Conservation (phyloP, 2,329 filamentous ascomycete genomes). For the Claviceps digitariae region DNA sequence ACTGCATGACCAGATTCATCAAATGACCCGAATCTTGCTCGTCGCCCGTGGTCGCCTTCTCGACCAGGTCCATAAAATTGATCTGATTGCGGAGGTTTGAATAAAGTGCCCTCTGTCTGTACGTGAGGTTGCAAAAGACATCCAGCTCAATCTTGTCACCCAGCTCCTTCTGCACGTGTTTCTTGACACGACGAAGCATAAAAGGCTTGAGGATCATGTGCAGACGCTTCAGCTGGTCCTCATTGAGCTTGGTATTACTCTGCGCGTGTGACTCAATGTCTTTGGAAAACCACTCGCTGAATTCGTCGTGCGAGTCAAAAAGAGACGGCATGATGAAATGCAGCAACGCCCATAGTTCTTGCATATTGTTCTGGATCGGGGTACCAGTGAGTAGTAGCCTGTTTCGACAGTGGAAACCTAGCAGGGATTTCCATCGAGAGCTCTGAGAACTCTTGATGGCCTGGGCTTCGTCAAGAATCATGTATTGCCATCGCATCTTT, state of each 20-base stretch:
- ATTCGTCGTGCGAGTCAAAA: slow-evolving; percentile 88
- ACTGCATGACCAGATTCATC: slow-evolving; percentile 99
- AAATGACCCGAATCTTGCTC: slow-evolving; percentile 90
- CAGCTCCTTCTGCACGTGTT: slow-evolving; percentile 96
- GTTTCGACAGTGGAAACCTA: slow-evolving; percentile 92
- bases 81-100: slow-evolving; percentile 89
- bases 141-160: slow-evolving; percentile 98
- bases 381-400: slow-evolving; percentile 88
- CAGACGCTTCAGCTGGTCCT: slow-evolving; percentile 89
- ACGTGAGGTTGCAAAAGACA: slow-evolving; percentile 92
- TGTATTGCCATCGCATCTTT: slow-evolving; percentile 99
- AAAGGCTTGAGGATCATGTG: slow-evolving; percentile 99
- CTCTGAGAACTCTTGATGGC: slow-evolving; percentile 97
- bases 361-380: slow-evolving; percentile 99
- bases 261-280: slow-evolving; percentile 97
- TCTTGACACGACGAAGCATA: slow-evolving; percentile 99
- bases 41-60: slow-evolving; percentile 88
- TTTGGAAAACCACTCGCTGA: slow-evolving; percentile 89
- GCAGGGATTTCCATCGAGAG: slow-evolving; percentile 89
- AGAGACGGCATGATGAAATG: slow-evolving; percentile 99
- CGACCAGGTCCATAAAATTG: slow-evolving; percentile 95
- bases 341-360: slow-evolving; percentile 90
- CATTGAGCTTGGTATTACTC: slow-evolving; percentile 98
- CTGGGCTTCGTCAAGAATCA: slow-evolving; percentile 97
- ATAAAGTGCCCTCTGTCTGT: slow-evolving; percentile 90